These are phyloP conservation scores for Yamadazyma sp. DNA, from an alignment of 1,139 yeast species.

Conservation along the genomic window DNA sequence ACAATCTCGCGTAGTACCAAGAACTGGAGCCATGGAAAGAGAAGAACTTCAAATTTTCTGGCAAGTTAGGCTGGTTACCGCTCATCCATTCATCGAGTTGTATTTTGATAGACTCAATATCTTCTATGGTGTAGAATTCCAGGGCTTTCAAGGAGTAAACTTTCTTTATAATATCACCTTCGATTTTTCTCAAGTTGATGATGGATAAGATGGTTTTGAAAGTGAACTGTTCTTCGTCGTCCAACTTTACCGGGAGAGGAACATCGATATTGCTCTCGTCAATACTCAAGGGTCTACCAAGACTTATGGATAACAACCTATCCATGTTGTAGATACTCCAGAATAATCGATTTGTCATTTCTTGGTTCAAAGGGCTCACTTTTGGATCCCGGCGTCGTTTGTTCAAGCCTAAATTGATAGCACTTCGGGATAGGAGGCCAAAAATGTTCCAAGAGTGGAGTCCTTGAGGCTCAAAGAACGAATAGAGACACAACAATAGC, in stretches of 20 bases:
- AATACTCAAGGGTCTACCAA: conserved; percentile 46
- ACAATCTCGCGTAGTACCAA: conserved; percentile 48
- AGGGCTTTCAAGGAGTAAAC: conserved; percentile 36
- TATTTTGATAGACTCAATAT: conserved; percentile 29
- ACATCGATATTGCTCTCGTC: conserved; percentile 48
- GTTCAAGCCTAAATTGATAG: conserved; percentile 44
- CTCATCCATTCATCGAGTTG: conserved; percentile 42
- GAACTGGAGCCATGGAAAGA: conserved; percentile 42
- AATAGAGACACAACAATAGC: conserved; percentile 43
- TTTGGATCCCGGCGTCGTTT: conserved; percentile 24
- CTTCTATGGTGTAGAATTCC: conserved; percentile 16
- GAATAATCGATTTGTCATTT: conserved; percentile 43
- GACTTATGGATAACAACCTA: conserved; percentile 40
- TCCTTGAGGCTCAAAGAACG: conserved; percentile 49
- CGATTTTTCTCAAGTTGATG: conserved; percentile 39
- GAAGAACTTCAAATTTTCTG: conserved; percentile 10
- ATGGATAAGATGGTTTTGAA: conserved; percentile 37
- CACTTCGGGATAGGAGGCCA: conserved; percentile 43
- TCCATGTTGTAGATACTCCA: conserved; percentile 55
- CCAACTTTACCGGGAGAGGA: conserved; percentile 32
- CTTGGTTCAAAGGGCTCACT: conserved; percentile 20
- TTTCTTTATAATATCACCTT: conserved; percentile 39
- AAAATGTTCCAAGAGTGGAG: conserved; percentile 25
- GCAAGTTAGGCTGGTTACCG: conserved; percentile 8
- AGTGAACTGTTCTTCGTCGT: conserved; percentile 35